phyloP scores from a whole-genome alignment of 257 asterid genomes.

The Solanum sitiens region DNA sequence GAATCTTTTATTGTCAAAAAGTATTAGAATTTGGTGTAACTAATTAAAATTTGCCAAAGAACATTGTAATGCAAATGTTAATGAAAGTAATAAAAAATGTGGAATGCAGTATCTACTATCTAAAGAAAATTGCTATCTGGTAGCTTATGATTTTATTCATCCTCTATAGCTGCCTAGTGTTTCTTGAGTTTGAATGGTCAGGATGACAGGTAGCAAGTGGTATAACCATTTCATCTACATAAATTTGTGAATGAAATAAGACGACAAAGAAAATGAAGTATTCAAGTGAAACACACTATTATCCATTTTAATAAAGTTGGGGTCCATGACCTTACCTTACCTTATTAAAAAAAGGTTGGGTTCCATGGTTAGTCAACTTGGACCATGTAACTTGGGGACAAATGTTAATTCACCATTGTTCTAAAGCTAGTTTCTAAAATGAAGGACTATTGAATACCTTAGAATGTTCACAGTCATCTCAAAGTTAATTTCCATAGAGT shows the following conservation, averaged over 20 bases:
- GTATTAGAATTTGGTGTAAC: not conserved
- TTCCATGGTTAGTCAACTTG: not conserved
- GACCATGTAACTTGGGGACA: not conserved
- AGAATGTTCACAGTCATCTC: not conserved
- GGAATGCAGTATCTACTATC: not conserved
- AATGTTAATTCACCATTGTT: not conserved
- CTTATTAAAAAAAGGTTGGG: not conserved
- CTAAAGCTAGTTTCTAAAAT: not conserved
- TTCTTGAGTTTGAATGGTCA: not conserved
- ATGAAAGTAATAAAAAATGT: not conserved
- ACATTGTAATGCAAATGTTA: not conserved
- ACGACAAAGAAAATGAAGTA: not conserved
- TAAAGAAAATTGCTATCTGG: not conserved
- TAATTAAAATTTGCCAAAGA: not conserved
- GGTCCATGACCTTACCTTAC: not conserved
- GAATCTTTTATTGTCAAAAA: not conserved
- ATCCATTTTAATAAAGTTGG: not conserved
- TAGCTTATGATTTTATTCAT: not conserved
- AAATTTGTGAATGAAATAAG: not conserved
- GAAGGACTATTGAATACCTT: not conserved
- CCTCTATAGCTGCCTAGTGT: not conserved
- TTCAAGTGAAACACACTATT: not conserved
- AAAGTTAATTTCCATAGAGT: not conserved
- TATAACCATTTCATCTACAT: not conserved
- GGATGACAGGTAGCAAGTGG: not conserved